phyloP scores from a whole-genome alignment of 2,329 filamentous ascomycete species.

The Orbilia blumenaviensis region DNA sequence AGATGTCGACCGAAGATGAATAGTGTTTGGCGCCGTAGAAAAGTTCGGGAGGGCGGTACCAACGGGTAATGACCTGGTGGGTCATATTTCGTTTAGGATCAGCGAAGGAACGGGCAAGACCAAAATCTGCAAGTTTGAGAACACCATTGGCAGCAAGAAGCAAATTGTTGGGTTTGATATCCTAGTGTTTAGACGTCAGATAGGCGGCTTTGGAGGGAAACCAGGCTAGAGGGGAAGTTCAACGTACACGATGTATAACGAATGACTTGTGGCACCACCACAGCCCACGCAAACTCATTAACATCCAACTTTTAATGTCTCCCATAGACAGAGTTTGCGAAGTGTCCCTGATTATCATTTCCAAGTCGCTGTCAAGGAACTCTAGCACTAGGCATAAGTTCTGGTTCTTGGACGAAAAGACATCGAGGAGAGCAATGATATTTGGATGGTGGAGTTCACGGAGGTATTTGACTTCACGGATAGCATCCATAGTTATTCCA shows the following conservation, averaged over 20 bases:
- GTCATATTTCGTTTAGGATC: conserved; percentile 92
- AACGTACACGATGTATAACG: conserved; percentile 77
- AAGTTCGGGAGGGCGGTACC: conserved; percentile 94
- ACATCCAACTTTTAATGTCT: conserved; percentile 98
- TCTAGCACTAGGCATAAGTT: conserved; percentile 96
- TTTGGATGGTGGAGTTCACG: conserved; percentile 95
- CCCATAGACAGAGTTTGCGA: conserved; percentile 83
- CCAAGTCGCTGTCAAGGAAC: conserved; percentile 90
- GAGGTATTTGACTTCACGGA: conserved; percentile 94
- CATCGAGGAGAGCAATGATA: conserved; percentile 89
- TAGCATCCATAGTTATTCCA: conserved; percentile 90
- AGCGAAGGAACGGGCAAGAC: conserved; percentile 86
- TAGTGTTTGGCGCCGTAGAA: conserved; percentile 91
- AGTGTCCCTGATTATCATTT: conserved; percentile 90
- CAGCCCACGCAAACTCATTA: conserved; percentile 89
- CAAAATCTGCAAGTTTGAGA: conserved; percentile 97
- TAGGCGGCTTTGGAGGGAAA: neutral
- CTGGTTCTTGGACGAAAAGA: conserved; percentile 95
- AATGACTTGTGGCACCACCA: conserved; percentile 98
- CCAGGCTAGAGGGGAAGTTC: neutral
- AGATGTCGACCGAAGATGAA: conserved; percentile 88
- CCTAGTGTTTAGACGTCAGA: conserved; percentile 60
- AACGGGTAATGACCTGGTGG: conserved; percentile 91
- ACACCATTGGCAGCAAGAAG: conserved; percentile 91
- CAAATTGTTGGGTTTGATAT: conserved; percentile 99